Evolutionary conservation across 495 filamentous ascomycete species (phyloP).

Genomic region (Cladorrhinum samala): DNA sequence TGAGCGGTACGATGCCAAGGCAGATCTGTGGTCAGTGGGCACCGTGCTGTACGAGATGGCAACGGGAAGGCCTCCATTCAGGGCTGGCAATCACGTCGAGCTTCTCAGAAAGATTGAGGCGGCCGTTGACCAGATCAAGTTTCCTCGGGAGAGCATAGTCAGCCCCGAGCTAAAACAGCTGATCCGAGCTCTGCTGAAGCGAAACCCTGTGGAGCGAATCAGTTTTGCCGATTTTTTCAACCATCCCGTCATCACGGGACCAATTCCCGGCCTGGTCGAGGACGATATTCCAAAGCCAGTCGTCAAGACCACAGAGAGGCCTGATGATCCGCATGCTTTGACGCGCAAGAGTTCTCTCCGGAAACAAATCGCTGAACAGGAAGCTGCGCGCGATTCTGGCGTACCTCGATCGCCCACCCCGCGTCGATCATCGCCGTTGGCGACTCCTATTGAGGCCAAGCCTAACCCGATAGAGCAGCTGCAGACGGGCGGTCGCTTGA

Average conservation of each 20-base stretch:
- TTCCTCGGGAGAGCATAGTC: slow-evolving; percentile 65
- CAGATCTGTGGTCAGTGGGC: slow-evolving; percentile 95
- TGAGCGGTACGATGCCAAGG: slow-evolving; percentile 94
- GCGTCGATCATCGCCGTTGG: slow-evolving; percentile 32
- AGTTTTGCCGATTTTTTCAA: slow-evolving; percentile 77
- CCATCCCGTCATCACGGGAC: slow-evolving; percentile 62
- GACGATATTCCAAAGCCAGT: slow-evolving; percentile 56
- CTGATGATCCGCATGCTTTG: slow-evolving; percentile 22
- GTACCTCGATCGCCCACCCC: slow-evolving; percentile 31
- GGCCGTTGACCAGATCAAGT: slow-evolving; percentile 73
- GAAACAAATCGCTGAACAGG: slow-evolving; percentile 25
- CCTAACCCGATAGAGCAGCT: slow-evolving; percentile 23
- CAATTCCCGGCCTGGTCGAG: slow-evolving; percentile 75
- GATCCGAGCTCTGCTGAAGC: slow-evolving; percentile 74
- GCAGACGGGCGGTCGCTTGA: slow-evolving; percentile 13
- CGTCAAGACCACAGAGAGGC: slow-evolving; percentile 18
- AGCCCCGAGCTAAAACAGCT: slow-evolving; percentile 75
- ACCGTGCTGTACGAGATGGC: slow-evolving; percentile 96
- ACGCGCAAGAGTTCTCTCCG: slow-evolving; percentile 18
- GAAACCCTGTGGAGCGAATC: slow-evolving; percentile 75
- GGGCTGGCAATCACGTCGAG: slow-evolving; percentile 90
- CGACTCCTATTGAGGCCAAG: slow-evolving; percentile 32
- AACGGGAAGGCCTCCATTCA: slow-evolving; percentile 81
- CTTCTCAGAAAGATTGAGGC: slow-evolving; percentile 86
- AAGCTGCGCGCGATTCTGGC: slow-evolving; percentile 21